phyloP scores from a whole-genome alignment of 192 early-diverging fungal genomes.

The Diversispora epigaea region DNA sequence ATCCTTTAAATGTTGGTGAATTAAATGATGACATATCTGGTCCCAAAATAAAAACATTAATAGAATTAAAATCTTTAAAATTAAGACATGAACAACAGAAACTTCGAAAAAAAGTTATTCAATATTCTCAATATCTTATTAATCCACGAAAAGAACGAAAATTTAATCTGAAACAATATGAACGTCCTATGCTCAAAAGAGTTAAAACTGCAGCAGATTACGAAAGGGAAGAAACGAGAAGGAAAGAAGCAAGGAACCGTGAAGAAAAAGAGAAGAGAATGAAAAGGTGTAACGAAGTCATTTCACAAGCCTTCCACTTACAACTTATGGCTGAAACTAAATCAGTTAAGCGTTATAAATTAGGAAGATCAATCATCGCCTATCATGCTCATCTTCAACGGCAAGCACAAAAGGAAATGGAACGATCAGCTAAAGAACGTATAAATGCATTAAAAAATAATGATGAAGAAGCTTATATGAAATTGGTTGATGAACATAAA shows the following conservation, averaged over 20 bases:
- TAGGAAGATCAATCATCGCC: conserved; percentile 76
- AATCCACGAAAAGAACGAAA: no score
- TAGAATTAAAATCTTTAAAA: conserved; percentile 4
- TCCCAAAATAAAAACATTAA: neutral
- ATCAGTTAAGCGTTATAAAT: conserved; percentile 63
- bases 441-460: conserved; percentile 92
- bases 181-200: no score
- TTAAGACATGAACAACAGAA: neutral
- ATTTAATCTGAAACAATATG: no score
- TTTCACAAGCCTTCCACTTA: conserved; percentile 77
- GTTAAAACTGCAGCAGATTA: no score
- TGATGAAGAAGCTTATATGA: conserved; percentile 96
- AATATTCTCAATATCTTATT: no score
- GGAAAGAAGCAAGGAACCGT: no score
- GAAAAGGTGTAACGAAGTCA: conserved; percentile 61
- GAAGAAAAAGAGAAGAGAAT: conserved; percentile 52
- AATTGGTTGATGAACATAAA: conserved; percentile 93
- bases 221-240: no score
- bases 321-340: conserved; percentile 70
- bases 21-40: no score
- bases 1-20: neutral
- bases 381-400: conserved; percentile 83
- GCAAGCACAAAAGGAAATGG: conserved; percentile 87
- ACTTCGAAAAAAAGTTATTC: no score
- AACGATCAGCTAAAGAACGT: conserved; percentile 89